phyloP scores from a whole-genome alignment of 2,329 filamentous ascomycete species.

The Alternaria viburni region DNA sequence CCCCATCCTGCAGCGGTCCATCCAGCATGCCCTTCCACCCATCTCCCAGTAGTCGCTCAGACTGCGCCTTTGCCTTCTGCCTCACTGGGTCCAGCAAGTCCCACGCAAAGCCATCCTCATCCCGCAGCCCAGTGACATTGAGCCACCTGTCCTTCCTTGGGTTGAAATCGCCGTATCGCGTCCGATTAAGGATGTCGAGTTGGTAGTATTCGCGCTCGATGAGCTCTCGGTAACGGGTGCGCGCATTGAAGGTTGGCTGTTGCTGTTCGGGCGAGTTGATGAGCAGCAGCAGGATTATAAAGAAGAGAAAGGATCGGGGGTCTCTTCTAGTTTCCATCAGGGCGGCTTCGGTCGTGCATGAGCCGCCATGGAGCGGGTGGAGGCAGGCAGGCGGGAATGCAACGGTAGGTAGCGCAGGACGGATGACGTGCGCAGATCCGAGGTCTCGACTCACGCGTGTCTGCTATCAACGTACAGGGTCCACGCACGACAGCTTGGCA shows the following conservation, averaged over 20 bases:
- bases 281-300: slow-evolving; percentile 47
- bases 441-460: background rate
- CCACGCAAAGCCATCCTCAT: slow-evolving; percentile 80
- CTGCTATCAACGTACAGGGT: background rate
- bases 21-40: slow-evolving; percentile 33
- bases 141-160: slow-evolving; percentile 53
- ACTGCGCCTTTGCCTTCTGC: slow-evolving; percentile 66
- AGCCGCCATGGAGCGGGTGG: slow-evolving; percentile 36
- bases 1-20: slow-evolving; percentile 46
- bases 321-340: slow-evolving; percentile 48
- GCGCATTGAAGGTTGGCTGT: slow-evolving; percentile 40
- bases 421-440: slow-evolving; percentile 8
- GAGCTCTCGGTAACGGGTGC: slow-evolving; percentile 52
- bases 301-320: slow-evolving; percentile 44
- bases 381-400: background rate
- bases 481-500: slow-evolving; percentile 16
- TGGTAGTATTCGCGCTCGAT: slow-evolving; percentile 59
- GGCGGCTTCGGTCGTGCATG: slow-evolving; percentile 23
- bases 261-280: slow-evolving; percentile 47
- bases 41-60: slow-evolving; percentile 50
- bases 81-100: slow-evolving; percentile 71
- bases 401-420: background rate
- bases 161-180: slow-evolving; percentile 57
- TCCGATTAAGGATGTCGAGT: slow-evolving; percentile 51
- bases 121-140: slow-evolving; percentile 75